Conservation (phyloP, 2,329 filamentous ascomycete species). For the Colletotrichum melonis region DNA sequence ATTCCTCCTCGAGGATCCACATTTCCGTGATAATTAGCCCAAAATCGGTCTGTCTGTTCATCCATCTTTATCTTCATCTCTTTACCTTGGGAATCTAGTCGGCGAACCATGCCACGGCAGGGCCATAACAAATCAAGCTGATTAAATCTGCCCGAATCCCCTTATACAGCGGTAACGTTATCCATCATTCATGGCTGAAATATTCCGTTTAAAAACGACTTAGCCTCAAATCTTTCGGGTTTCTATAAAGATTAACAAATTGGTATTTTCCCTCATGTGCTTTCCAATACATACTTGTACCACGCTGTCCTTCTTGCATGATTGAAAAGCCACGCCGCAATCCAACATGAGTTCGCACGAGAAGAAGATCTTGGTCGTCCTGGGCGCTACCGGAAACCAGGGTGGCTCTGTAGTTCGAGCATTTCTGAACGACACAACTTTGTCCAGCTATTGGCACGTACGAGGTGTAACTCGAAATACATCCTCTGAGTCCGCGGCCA, state of each 20-base stretch:
- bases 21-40: background rate
- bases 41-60: background rate
- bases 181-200: background rate
- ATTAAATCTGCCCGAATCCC: background rate
- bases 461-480: slow-evolving; percentile 60
- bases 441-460: slow-evolving; percentile 39
- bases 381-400: slow-evolving; percentile 15
- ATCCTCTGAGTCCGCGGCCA: slow-evolving; percentile 50
- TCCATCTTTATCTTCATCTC: background rate
- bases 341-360: background rate
- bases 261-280: too few relatives aligned
- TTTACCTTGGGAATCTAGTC: background rate
- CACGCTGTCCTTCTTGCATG: background rate
- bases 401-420: slow-evolving; percentile 14
- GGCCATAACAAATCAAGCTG: background rate
- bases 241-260: too few relatives aligned
- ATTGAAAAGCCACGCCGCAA: background rate
- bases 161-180: background rate
- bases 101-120: background rate
- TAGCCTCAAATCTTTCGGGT: too few relatives aligned
- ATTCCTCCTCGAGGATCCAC: background rate
- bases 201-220: too few relatives aligned
- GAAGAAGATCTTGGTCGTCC: slow-evolving; percentile 9
- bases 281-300: background rate
- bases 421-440: background rate